Evolutionary conservation across 768 basidiomycete species (phyloP).

Genomic region (Suillus subalutaceus): DNA sequence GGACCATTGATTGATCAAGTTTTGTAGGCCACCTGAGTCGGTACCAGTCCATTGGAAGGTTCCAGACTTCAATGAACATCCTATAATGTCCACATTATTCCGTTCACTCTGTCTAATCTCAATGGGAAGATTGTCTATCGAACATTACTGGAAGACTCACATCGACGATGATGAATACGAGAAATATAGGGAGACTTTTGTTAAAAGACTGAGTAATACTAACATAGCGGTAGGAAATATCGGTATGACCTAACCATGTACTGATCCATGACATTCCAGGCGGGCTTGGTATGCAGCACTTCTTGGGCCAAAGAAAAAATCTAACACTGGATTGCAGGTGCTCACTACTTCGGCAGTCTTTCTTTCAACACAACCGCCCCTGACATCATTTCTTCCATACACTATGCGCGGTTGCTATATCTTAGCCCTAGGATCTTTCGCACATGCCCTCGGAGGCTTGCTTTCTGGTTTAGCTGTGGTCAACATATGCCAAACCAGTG

Average conservation of each 20-base stretch:
- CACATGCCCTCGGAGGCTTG: conserved; percentile 6
- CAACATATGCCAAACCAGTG: background rate
- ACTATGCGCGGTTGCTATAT: background rate
- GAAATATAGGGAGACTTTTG: background rate
- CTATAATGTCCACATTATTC: background rate
- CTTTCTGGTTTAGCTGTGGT: conserved; percentile 4
- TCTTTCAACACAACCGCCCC: conserved; percentile 1
- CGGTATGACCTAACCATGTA: background rate
- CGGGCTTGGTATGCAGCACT: background rate
- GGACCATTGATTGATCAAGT: background rate
- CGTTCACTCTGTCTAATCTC: conserved; percentile 5
- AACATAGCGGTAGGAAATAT: background rate
- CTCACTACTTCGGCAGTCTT: conserved; percentile 8
- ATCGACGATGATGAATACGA: background rate
- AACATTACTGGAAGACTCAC: conserved; percentile 5
- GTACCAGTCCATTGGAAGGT: background rate
- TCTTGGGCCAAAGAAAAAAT: background rate
- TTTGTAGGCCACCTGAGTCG: background rate
- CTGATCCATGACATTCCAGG: conserved; percentile 3
- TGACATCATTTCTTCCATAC: conserved; percentile 4
- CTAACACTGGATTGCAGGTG: background rate
- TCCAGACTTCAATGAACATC: background rate
- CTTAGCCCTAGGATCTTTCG: conserved; percentile 7
- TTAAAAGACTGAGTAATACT: background rate
- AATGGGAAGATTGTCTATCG: conserved; percentile 3